These are phyloP conservation scores for Colletotrichum sp. DNA, from an alignment of 2,329 filamentous ascomycete genomes.

Conservation along the genomic window DNA sequence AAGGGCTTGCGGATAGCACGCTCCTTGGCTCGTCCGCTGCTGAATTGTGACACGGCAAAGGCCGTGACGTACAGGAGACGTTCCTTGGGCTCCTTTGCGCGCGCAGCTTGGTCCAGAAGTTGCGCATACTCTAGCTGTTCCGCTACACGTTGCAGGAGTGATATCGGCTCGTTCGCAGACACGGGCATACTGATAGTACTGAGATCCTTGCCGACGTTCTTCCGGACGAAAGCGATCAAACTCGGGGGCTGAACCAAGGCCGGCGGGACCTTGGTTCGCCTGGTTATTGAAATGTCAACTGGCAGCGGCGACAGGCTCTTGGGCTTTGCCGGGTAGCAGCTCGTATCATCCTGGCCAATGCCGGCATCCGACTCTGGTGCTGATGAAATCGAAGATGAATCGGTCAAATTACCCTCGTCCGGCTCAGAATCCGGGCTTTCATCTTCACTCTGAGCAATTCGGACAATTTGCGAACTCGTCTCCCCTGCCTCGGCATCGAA, in stretches of 20 bases:
- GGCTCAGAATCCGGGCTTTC: constrained; percentile 63
- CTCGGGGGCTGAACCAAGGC: constrained; percentile 85
- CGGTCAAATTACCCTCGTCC: constrained; percentile 58
- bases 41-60: constrained; percentile 89
- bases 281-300: constrained; percentile 65
- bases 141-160: constrained; percentile 84
- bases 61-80: constrained; percentile 85
- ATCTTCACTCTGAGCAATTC: constrained; percentile 75
- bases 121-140: constrained; percentile 92
- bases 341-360: constrained; percentile 60
- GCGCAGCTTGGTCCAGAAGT: constrained; percentile 77
- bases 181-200: constrained; percentile 98
- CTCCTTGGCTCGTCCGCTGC: constrained; percentile 82
- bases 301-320: constrained; percentile 82
- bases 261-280: constrained; percentile 73
- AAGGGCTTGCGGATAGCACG: constrained; percentile 95
- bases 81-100: constrained; percentile 65
- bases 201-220: constrained; percentile 97
- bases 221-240: constrained; percentile 90
- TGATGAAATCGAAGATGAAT: constrained; percentile 64
- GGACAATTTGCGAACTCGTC: constrained; percentile 70
- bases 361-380: constrained; percentile 63
- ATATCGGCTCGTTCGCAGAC: constrained; percentile 91
- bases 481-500: constrained; percentile 85
- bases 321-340: constrained; percentile 76